Base-by-base conservation (phyloP, 2,329 filamentous ascomycete genomes). In the Alternaria panax region DNA sequence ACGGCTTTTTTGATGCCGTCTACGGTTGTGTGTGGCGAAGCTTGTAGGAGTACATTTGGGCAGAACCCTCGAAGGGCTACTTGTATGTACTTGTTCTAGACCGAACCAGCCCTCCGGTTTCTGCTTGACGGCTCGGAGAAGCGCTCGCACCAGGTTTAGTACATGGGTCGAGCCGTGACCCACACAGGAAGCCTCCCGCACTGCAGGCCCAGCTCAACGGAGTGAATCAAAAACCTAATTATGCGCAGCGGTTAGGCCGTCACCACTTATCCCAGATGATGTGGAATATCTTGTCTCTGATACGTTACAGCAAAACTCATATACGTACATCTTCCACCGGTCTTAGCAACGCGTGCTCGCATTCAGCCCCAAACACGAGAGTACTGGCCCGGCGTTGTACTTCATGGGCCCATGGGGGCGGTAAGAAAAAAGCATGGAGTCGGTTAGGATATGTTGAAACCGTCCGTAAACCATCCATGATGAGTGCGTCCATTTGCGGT, bases 401-500 rank as follows among this genome's bases (percentile, higher is more conserved):
- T 30, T 34, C 14, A 6, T 41, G 30, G 34, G 20, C 20, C 30
- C 28, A 30, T 34, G 45, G 45, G 45, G 45, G 45, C 9, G 30
- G 45, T 32, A n/a, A 32, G 45, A 14, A 41, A 41, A 41, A 41
- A 41, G 45, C 45, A 48, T 32, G 28, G 30, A 8, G 45, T 48
- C 32, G 45, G 45, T 34, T 24, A 48, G 45, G 28, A 24, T 7
- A 41, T 32, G 20, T 48, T 48, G 45, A 48, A 48, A 48, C 45
- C 7, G 45, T 48, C 24, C 45, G 20, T 34, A 32, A 7, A 24
- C 20, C 16, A 20, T 20, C 4, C 45, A 24, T 48, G 28, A 48
- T 30, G 45, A 41, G 24, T 6, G 20, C 6, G 38, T 24, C 38
- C 7, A 24, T 24, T 24, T 41, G 38, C 11, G 11, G 38, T 41